Evolutionary conservation across 805 yeast genomes (phyloP).

Genomic region (Pichia membranifaciens): DNA sequence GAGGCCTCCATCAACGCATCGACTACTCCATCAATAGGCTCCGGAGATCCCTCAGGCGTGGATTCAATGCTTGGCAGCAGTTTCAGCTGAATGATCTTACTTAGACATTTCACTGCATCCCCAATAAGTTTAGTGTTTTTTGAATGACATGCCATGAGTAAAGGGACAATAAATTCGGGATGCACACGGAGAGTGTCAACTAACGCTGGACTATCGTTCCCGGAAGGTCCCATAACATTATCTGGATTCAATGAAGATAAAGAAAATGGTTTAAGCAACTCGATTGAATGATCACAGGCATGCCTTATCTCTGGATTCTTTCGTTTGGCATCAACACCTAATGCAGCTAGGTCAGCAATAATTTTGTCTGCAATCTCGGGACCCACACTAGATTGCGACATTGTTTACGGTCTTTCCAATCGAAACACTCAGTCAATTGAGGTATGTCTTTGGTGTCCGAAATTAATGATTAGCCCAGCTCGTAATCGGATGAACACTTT

Average conservation of each 20-base stretch:
- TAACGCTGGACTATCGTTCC: background rate
- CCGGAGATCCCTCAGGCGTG: slow-evolving; percentile 4
- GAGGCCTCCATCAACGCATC: slow-evolving; percentile 68
- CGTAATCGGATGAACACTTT: too few species aligned
- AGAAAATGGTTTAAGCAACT: slow-evolving; percentile 33
- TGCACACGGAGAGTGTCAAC: slow-evolving; percentile 17
- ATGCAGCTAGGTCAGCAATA: slow-evolving; percentile 47
- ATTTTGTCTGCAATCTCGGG: slow-evolving; percentile 8
- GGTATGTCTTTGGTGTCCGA: too few species aligned
- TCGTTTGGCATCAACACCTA: slow-evolving; percentile 67
- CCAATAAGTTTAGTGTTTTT: slow-evolving; percentile 69
- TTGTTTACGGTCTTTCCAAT: background rate
- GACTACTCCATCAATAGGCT: slow-evolving; percentile 45
- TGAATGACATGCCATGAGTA: slow-evolving; percentile 64
- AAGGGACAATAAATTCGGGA: slow-evolving; percentile 59
- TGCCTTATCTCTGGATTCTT: slow-evolving; percentile 62
- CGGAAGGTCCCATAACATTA: background rate
- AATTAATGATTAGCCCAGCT: too few species aligned
- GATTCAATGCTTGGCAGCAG: slow-evolving; percentile 48
- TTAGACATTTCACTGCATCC: slow-evolving; percentile 66
- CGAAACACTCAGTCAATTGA: too few species aligned
- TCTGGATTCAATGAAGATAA: background rate
- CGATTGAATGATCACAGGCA: slow-evolving; percentile 47
- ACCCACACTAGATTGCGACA: slow-evolving; percentile 2
- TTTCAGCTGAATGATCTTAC: slow-evolving; percentile 48